Conservation (phyloP, 108 stramenopile species). For the Conticribra weissflogii region DNA sequence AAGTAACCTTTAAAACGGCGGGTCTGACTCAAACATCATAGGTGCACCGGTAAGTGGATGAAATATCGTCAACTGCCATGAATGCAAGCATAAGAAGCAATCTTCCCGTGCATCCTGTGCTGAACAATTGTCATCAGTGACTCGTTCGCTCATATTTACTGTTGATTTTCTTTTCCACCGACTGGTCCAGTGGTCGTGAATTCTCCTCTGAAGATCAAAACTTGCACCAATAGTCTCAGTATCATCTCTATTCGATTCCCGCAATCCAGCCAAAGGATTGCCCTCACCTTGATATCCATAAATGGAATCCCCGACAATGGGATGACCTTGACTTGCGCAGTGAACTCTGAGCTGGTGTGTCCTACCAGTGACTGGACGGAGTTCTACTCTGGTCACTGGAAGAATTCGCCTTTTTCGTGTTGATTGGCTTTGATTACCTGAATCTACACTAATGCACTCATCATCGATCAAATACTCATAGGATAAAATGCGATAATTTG, state of each 20-base stretch:
- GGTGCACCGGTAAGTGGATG: conserved; percentile 68
- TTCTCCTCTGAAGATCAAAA: conserved; percentile 12
- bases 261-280: conserved; percentile 35
- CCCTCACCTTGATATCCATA: conserved; percentile 65
- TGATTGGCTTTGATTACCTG: background rate
- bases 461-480: conserved; percentile 47
- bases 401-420: background rate
- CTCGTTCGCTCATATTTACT: conserved; percentile 12
- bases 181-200: conserved; percentile 13
- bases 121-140: too few species aligned
- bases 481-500: conserved; percentile 50
- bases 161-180: conserved; percentile 17
- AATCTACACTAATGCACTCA: background rate
- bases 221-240: background rate
- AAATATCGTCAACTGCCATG: conserved; percentile 55
- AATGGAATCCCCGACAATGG: conserved; percentile 81
- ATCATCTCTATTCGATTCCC: background rate
- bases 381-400: conserved; percentile 62
- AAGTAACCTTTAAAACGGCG: conserved; percentile 67
- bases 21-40: conserved; percentile 64
- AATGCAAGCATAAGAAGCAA: conserved; percentile 63
- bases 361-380: conserved; percentile 63
- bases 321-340: conserved; percentile 72
- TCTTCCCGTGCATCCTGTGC: conserved; percentile 9
- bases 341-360: conserved; percentile 88